Percentiles rank a stretch among this genome's conserved stretches.
Conservation (phyloP, 805 yeast species). For the Myxozyma geophila region DNA sequence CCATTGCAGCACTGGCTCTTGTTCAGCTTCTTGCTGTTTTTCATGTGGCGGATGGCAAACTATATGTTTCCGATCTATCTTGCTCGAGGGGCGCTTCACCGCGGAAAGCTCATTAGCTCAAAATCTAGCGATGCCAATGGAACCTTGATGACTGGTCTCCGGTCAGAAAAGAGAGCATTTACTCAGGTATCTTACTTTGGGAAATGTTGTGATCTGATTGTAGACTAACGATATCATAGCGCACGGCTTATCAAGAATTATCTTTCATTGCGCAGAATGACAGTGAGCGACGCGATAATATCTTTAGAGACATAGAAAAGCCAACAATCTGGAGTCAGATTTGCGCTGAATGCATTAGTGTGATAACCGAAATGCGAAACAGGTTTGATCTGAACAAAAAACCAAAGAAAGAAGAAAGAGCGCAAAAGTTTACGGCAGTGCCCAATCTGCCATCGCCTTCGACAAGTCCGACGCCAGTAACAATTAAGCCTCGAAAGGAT, state of each 20-base stretch:
- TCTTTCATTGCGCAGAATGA: conserved; percentile 41
- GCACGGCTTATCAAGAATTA: conserved; percentile 49
- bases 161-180: conserved; percentile 37
- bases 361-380: conserved; percentile 32
- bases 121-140: conserved; percentile 45
- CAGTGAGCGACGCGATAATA: conserved; percentile 43
- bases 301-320: conserved; percentile 46
- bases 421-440: background rate
- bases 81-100: conserved; percentile 46
- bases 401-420: background rate
- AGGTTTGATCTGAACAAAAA: conserved; percentile 8
- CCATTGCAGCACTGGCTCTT: conserved; percentile 26
- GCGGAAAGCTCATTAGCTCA: conserved; percentile 41
- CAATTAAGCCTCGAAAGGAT: conserved; percentile 23
- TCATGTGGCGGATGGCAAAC: conserved; percentile 38
- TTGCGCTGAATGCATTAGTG: conserved; percentile 36
- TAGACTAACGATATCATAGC: conserved; percentile 16
- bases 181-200: conserved; percentile 27
- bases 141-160: conserved; percentile 48
- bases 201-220: background rate
- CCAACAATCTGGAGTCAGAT: conserved; percentile 45
- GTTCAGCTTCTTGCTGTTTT: conserved; percentile 25
- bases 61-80: conserved; percentile 43
- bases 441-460: background rate
- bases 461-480: conserved; percentile 22